phyloP scores from a whole-genome alignment of 768 basidiomycete species.

The Naganishia vaughanmartiniae region DNA sequence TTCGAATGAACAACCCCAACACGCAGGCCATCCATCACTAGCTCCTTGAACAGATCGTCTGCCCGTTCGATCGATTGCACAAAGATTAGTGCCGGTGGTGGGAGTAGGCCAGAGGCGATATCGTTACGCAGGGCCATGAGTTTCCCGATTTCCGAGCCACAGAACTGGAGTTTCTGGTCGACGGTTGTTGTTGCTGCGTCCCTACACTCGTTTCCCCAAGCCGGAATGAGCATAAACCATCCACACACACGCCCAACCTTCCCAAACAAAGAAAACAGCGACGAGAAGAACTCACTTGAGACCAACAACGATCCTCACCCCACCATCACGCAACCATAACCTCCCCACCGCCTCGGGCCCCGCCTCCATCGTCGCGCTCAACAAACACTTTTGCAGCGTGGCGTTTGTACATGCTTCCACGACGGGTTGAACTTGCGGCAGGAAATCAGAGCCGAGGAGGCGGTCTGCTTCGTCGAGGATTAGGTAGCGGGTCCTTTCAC shows the following conservation, averaged over 20 bases:
- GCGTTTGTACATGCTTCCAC: conserved; percentile 70
- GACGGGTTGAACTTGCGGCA: conserved; percentile 83
- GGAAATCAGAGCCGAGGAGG: conserved; percentile 82
- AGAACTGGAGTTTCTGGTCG: conserved; percentile 80
- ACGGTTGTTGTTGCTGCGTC: conserved; percentile 94
- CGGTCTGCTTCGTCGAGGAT: conserved; percentile 89
- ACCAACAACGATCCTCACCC: conserved; percentile 91
- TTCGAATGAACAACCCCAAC: conserved; percentile 75
- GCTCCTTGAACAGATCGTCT: conserved; percentile 68
- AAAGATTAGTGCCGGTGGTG: conserved; percentile 88
- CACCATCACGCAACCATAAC: conserved; percentile 71
- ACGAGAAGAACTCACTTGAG: conserved; percentile 66
- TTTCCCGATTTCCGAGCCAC: conserved; percentile 91
- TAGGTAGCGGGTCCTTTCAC: conserved; percentile 72
- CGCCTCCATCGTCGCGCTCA: conserved; percentile 91
- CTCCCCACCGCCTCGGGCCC: conserved; percentile 82
- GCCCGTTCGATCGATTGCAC: conserved; percentile 72
- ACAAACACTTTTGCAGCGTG: conserved; percentile 76
- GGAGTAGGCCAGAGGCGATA: conserved; percentile 66
- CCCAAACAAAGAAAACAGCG: too few relatives aligned
- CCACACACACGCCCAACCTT: too few relatives aligned
- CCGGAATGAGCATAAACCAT: too few relatives aligned
- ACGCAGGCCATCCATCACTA: conserved; percentile 79
- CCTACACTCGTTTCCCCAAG: conserved; percentile 54
- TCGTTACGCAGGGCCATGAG: conserved; percentile 79